Conservation (phyloP, 805 yeast genomes). For the Schizosaccharomyces lindneri region DNA sequence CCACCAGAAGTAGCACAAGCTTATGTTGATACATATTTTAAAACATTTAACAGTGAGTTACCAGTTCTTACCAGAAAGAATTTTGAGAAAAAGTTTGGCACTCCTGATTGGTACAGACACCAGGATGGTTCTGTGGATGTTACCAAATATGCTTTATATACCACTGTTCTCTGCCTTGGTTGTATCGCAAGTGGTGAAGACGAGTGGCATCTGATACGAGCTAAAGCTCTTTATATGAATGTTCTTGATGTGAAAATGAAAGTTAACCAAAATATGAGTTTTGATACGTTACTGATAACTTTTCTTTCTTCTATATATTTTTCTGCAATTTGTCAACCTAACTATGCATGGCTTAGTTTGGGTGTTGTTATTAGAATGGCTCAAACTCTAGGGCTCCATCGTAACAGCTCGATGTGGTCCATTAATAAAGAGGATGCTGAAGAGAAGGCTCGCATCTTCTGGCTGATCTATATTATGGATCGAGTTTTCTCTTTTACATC, state of each 20-base stretch:
- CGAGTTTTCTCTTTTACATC: constrained; percentile 6
- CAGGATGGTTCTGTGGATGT: neutral
- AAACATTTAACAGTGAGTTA: neutral
- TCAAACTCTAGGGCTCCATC: constrained; percentile 8
- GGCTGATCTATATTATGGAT: constrained; percentile 9
- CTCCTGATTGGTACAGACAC: neutral
- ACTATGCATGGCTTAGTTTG: constrained; percentile 4
- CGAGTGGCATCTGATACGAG: neutral
- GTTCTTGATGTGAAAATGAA: neutral
- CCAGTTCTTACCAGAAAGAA: neutral
- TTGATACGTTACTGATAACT: constrained; percentile 6
- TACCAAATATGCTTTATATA: neutral
- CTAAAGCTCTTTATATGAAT: neutral
- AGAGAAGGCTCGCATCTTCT: constrained; percentile 8
- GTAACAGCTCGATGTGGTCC: constrained; percentile 3
- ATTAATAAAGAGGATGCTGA: constrained; percentile 4
- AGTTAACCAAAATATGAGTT: neutral
- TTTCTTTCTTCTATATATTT: constrained; percentile 5
- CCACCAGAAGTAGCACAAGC: neutral
- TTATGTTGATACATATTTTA: neutral
- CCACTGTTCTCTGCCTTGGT: neutral
- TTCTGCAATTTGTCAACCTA: constrained; percentile 5
- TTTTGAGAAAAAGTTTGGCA: neutral
- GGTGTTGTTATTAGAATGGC: constrained; percentile 9
- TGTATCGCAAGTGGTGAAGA: neutral